These are phyloP conservation scores for Wickerhamomyces silvicola DNA, from an alignment of 805 yeast species.

Conservation along the genomic window DNA sequence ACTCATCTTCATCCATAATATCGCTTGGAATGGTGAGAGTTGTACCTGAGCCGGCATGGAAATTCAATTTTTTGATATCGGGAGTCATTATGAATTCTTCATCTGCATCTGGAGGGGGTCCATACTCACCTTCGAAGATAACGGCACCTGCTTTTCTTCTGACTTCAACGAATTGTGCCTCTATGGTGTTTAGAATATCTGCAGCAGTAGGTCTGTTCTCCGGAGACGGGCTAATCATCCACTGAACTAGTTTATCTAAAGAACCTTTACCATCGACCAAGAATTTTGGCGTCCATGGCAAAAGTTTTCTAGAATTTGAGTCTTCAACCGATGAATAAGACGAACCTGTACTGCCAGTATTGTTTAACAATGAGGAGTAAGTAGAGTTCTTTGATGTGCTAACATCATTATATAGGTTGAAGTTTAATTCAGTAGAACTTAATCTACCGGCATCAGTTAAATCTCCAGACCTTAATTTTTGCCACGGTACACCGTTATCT, in stretches of 20 bases:
- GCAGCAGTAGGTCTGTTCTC: slow-evolving; percentile 73
- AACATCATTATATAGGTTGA: slow-evolving; percentile 20
- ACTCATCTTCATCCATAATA: slow-evolving; percentile 18
- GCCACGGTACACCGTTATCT: slow-evolving; percentile 96
- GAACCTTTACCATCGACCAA: slow-evolving; percentile 64
- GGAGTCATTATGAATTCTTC: slow-evolving; percentile 19
- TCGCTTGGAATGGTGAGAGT: slow-evolving; percentile 15
- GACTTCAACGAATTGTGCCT: slow-evolving; percentile 70
- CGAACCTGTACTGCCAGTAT: slow-evolving; percentile 19
- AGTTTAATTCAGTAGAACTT: slow-evolving; percentile 60
- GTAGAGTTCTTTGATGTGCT: slow-evolving; percentile 19
- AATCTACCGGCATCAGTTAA: slow-evolving; percentile 89
- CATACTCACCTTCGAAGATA: slow-evolving; percentile 92
- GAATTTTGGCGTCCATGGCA: slow-evolving; percentile 84
- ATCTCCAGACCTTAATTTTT: slow-evolving; percentile 90
- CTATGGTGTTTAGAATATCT: slow-evolving; percentile 61
- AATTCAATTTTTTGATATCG: slow-evolving; percentile 16
- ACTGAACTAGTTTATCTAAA: slow-evolving; percentile 72
- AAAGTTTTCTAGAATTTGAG: slow-evolving; percentile 34
- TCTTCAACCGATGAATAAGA: slow-evolving; percentile 23
- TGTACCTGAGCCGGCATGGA: slow-evolving; percentile 8
- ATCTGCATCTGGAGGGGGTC: slow-evolving; percentile 57
- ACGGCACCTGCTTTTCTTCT: slow-evolving; percentile 89
- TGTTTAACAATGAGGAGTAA: slow-evolving; percentile 18
- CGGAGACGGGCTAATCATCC: slow-evolving; percentile 88